Evolutionary conservation across 345 rosid genomes (phyloP), one percentile per base, ranked within the genome.

Genomic region (Euphorbia pulcherrima): DNA sequence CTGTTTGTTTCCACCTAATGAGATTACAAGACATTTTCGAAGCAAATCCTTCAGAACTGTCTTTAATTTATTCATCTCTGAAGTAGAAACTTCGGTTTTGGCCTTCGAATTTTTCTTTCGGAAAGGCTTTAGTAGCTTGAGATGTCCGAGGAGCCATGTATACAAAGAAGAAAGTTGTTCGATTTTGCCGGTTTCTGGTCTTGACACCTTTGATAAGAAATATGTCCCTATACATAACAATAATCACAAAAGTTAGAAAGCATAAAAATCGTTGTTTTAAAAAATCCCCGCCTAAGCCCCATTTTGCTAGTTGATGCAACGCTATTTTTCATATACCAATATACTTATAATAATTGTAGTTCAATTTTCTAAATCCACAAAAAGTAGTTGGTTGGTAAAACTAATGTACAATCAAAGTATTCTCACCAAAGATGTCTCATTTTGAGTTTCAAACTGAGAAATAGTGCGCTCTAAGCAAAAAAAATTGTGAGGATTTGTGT

Each of bases 71-170:
- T 72, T 77, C 62, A 48, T 69, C 74, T 73, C 77, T 29, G 68
- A 57, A 8, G 69, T 28, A 68, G 78, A 62, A 63, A 72, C 75
- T 71, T 75, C 64, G 41, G 57, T 55, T 33, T 78, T 78, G 56
- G 75, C 65, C 23, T 72, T 52, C 41, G 85, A 61, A 74, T 68
- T 63, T 63, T 77, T 80, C 30, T 65, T 37, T 39, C 30, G 44
- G 39, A 74, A 64, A 68, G 73, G 78, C 74, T 86, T 83, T 61
- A 81, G 73, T 65, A 65, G 79, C 80, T 74, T 72, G 67, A 86
- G 74, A 65, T 75, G 85, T 69, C 78, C 76, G 69, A 88, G 86
- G 39, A 91, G 86, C 92, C 95, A 89, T 30, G 83, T 76, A 81
- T 88, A 85, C 80, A 91, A 68, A 74, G 61, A 74, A 65, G 83